Evolutionary conservation across 257 asterid species (phyloP), one percentile per base, ranked within the genome.

Genomic region (Plectranthus barbatus): DNA sequence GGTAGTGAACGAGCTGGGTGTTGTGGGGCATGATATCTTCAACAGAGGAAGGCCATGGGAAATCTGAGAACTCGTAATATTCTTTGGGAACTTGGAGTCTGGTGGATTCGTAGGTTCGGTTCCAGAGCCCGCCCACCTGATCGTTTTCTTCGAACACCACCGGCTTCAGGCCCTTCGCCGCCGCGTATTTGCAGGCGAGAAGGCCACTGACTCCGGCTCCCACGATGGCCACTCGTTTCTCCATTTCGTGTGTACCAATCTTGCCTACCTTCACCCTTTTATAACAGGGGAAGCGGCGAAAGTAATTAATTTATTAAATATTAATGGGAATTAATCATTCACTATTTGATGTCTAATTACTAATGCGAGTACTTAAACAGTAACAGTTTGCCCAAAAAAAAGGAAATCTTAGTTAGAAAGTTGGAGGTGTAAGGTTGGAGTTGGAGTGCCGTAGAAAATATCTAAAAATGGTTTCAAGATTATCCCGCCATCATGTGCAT

Each of bases 191-290:
- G 50, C 91, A 84, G 56, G 91, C 95, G 0, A 86, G 82, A 62
- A 86, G 84, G 9, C 95, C 95, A 10, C 87, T 76, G 14, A 82
- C 67, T 64, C 95, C 95, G 11, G 83, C 95, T 34, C 95, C 95
- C 9, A 86, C 33, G 9, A 86, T 81, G 3, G 80, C 86, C 0
- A 86, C 84, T 12, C 84, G 55, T 45, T 80, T 80, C 66, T 78
- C 85, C 95, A 82, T 82, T 12, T 36, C 12, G 1, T 1, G 1
- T 36, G 12, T 36, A 1, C 1, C 13, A 39, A 39, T 39, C 20
- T 23, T 23, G 3, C 4, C 29, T 23, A 23, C 4, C 1, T 23
- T 4, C 4, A 1, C 29, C 29, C 1, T 4, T 4, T 23, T 23
- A 23, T 23, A 23, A 1, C n/a, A n/a, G n/a, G n/a, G n/a, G n/a